Conservation (phyloP, 176 grass and related monocot species). For the Melocanna baccifera region DNA sequence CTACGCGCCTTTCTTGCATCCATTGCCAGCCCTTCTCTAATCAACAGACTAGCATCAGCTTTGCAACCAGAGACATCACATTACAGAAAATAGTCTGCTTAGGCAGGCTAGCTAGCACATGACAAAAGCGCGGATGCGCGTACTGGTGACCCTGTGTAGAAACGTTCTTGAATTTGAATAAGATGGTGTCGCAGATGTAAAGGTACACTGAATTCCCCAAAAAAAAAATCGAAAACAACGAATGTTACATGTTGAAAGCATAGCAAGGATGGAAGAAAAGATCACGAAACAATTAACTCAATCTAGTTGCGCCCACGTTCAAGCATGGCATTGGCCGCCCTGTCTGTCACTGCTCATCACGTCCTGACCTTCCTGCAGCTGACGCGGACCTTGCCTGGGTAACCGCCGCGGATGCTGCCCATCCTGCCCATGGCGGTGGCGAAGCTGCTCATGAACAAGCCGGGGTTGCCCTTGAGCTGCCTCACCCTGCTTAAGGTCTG, state of each 20-base stretch:
- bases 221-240: not conserved
- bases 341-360: not conserved
- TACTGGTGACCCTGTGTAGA: not conserved
- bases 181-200: not conserved
- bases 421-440: conserved; percentile 47
- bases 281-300: not conserved
- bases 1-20: not conserved
- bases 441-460: conserved; percentile 38
- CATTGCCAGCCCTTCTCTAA: not conserved
- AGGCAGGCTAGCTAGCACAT: not conserved
- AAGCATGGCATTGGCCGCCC: not conserved
- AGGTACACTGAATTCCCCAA: not conserved
- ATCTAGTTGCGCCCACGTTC: not conserved
- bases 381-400: conserved; percentile 26
- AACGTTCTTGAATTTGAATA: not conserved
- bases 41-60: not conserved
- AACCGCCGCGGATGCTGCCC: conserved; percentile 28
- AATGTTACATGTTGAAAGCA: not conserved
- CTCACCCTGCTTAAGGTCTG: not conserved
- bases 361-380: conserved; percentile 32
- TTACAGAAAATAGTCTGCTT: not conserved
- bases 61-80: no score
- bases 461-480: conserved; percentile 7
- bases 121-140: conserved; percentile 15
- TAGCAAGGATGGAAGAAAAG: not conserved